Conservation (phyloP, 768 basidiomycete species). For the Saitozyma sp. region DNA sequence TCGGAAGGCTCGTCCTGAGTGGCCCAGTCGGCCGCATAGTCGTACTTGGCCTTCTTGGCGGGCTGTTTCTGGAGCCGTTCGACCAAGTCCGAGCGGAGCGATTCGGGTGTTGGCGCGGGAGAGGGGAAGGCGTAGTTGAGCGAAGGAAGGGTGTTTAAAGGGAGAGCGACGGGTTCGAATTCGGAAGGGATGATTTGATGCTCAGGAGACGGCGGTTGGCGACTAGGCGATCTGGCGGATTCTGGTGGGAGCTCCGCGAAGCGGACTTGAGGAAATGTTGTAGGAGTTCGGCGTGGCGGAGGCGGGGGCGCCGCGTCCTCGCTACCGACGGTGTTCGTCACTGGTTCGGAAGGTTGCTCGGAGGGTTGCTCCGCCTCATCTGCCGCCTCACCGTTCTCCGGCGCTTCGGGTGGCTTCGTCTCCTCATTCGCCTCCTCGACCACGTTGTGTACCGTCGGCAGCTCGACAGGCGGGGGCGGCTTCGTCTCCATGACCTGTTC, state of each 20-base stretch:
- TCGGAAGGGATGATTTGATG: neutral
- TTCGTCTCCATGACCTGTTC: neutral
- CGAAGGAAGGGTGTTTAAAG: neutral
- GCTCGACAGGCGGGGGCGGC: neutral
- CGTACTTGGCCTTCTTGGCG: constrained; percentile 4
- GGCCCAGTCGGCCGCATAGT: constrained; percentile 37
- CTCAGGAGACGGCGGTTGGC: neutral
- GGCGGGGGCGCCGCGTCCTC: neutral
- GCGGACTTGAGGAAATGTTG: neutral
- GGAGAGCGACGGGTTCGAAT: neutral
- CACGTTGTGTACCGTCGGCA: neutral
- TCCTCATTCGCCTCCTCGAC: neutral
- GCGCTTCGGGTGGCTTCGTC: neutral
- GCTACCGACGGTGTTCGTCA: neutral
- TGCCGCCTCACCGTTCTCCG: neutral
- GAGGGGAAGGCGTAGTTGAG: constrained; percentile 26
- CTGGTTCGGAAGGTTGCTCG: neutral
- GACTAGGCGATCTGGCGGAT: neutral
- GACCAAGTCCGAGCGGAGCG: constrained; percentile 27
- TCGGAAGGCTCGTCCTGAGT: constrained; percentile 10
- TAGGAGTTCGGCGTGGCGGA: too few species aligned
- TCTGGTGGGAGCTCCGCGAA: constrained; percentile 1
- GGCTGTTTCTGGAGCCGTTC: constrained; percentile 23
- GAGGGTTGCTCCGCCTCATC: neutral
- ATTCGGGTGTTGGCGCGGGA: constrained; percentile 34